Percentiles rank a stretch among this genome's conserved stretches.
Evolutionary conservation across 129 eudicot genomes (phyloP).

Genomic region (Escallonia rubra): DNA sequence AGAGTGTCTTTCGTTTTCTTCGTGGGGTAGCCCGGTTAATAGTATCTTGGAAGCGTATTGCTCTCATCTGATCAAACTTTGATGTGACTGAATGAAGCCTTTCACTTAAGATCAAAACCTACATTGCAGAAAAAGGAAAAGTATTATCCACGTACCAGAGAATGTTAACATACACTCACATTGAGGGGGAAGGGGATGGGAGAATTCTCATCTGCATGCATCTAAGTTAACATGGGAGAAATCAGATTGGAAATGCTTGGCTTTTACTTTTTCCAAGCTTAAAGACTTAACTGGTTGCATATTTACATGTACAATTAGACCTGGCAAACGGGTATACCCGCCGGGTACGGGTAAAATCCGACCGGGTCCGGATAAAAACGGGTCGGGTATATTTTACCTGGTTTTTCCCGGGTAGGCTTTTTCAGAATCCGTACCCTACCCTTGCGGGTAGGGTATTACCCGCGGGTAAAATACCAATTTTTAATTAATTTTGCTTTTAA

Average conservation of each 20-base stretch:
- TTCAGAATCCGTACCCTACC: too few relatives aligned
- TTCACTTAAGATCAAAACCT: constrained; percentile 91
- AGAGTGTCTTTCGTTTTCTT: constrained; percentile 52
- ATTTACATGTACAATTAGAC: too few relatives aligned
- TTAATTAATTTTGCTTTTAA: too few relatives aligned
- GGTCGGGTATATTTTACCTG: too few relatives aligned
- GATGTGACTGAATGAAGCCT: constrained; percentile 90
- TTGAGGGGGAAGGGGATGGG: neutral
- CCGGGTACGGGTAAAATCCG: too few relatives aligned
- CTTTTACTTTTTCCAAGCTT: neutral
- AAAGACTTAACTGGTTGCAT: neutral
- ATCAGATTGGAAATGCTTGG: neutral
- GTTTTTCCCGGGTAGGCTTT: too few relatives aligned
- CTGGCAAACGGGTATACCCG: too few relatives aligned
- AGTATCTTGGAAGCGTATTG: constrained; percentile 84
- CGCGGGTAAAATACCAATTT: too few relatives aligned
- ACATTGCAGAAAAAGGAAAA: neutral
- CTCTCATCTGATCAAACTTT: constrained; percentile 89
- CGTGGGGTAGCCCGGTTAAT: constrained; percentile 75
- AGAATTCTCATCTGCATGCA: neutral
- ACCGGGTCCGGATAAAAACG: too few relatives aligned
- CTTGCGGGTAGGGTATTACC: too few relatives aligned
- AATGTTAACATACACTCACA: too few relatives aligned
- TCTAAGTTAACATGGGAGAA: neutral
- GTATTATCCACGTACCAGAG: too few relatives aligned